Evolutionary conservation across 2,329 filamentous ascomycete genomes (phyloP).

Genomic region (Diaporthe helianthi): DNA sequence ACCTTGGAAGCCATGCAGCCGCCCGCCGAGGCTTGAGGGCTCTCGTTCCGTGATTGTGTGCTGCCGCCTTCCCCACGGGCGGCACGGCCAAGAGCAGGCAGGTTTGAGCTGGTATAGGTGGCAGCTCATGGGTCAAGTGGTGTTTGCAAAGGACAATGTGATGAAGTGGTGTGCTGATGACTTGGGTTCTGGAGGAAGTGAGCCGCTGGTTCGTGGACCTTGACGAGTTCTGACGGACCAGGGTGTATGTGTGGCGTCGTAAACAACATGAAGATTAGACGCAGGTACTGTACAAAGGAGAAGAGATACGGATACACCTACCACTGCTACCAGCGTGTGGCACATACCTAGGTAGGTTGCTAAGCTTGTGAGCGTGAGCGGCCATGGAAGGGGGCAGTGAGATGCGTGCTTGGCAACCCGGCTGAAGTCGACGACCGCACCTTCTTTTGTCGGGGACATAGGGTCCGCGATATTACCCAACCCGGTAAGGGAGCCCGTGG

Average conservation of each 20-base stretch:
- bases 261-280: not conserved
- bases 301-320: not conserved
- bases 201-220: constrained; percentile 22
- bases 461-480: constrained; percentile 29
- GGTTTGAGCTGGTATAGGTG: not conserved
- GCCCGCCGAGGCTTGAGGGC: not conserved
- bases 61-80: not conserved
- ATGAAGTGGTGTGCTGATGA: not conserved
- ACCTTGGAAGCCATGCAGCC: not conserved
- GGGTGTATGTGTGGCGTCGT: not conserved
- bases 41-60: constrained; percentile 3
- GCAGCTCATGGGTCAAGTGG: not conserved
- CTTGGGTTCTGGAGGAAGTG: not conserved
- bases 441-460: constrained; percentile 29
- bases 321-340: not conserved
- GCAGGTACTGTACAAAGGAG: constrained; percentile 14
- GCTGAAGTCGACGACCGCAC: constrained; percentile 19
- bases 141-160: not conserved
- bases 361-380: not conserved
- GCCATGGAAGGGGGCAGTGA: constrained; percentile 3
- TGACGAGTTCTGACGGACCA: not conserved
- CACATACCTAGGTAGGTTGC: not conserved
- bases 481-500: constrained; percentile 11
- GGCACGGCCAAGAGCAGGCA: not conserved
- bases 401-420: constrained; percentile 17